These are phyloP conservation scores for Vaccinium myrtillus DNA, from an alignment of 148 eudicot genomes.

Conservation along the genomic window DNA sequence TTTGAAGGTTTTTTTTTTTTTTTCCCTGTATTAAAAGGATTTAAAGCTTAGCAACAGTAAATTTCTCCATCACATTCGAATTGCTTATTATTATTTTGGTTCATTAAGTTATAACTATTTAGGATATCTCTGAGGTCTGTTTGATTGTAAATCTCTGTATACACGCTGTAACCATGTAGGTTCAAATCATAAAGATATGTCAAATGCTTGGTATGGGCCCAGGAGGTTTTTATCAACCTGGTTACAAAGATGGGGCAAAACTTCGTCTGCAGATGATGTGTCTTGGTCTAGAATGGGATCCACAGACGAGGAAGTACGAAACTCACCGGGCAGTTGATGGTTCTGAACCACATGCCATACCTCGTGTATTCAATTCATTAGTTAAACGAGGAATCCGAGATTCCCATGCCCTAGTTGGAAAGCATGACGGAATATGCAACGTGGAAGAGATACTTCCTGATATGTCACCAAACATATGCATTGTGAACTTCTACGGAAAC, in stretches of 20 bases:
- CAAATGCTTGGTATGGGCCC: slow-evolving; percentile 51
- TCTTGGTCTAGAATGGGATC: slow-evolving; percentile 71
- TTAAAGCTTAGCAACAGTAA: neutral
- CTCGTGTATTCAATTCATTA: slow-evolving; percentile 34
- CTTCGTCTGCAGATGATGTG: slow-evolving; percentile 70
- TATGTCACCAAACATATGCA: slow-evolving; percentile 62
- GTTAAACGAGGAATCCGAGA: slow-evolving; percentile 44
- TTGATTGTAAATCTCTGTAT: neutral
- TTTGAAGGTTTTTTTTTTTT: neutral
- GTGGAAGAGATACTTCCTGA: slow-evolving; percentile 44
- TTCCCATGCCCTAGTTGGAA: slow-evolving; percentile 36
- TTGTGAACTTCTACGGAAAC: slow-evolving; percentile 62
- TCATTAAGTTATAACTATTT: neutral
- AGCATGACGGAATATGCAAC: slow-evolving; percentile 12
- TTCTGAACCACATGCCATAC: slow-evolving; percentile 41
- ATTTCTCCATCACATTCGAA: neutral
- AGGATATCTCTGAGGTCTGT: neutral
- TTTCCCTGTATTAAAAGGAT: neutral
- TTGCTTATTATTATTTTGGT: neutral
- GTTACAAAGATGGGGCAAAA: slow-evolving; percentile 53
- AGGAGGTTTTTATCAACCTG: slow-evolving; percentile 70
- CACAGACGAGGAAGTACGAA: slow-evolving; percentile 41
- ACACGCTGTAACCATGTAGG: slow-evolving; percentile 29
- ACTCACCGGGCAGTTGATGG: slow-evolving; percentile 34
- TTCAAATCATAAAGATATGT: slow-evolving; percentile 42